Conservation (phyloP, 495 filamentous ascomycete species). For the Penicillium turbatum region DNA sequence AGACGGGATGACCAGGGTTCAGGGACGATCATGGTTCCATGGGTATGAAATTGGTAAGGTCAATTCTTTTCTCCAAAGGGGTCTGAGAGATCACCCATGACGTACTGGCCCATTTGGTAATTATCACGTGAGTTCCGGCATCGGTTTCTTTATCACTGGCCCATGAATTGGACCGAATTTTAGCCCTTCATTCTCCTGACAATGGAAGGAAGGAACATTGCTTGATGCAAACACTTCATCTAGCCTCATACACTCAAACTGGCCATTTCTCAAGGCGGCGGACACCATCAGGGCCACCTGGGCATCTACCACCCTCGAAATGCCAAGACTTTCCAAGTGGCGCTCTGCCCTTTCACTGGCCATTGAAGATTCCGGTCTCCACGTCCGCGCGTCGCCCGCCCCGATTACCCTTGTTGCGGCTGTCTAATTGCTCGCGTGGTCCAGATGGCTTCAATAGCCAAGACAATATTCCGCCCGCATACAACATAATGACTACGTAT, state of each 20-base stretch:
- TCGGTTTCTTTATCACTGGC: too few species aligned
- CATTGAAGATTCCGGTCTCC: conserved; percentile 10
- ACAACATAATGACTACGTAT: not conserved
- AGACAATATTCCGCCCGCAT: conserved; percentile 3
- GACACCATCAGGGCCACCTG: too few species aligned
- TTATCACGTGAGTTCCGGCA: conserved; percentile 6
- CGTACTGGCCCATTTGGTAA: not conserved
- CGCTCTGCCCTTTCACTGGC: conserved; percentile 13
- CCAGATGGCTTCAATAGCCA: not conserved
- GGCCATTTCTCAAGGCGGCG: too few species aligned
- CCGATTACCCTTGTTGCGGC: conserved; percentile 2
- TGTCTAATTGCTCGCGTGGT: not conserved
- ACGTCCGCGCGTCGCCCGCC: conserved; percentile 24
- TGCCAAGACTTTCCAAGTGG: conserved; percentile 16
- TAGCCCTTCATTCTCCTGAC: too few species aligned
- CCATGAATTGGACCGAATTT: too few species aligned
- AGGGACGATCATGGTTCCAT: conserved; percentile 23
- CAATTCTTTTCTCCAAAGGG: conserved; percentile 4
- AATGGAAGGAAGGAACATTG: too few species aligned
- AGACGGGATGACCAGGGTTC: conserved; percentile 10
- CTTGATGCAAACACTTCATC: not conserved
- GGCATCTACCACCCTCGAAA: not conserved
- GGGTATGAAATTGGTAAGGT: conserved; percentile 11
- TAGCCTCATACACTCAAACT: too few species aligned
- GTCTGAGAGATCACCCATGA: conserved; percentile 8